These are phyloP conservation scores for Hysterangium stoloniferum DNA, from an alignment of 768 basidiomycete species.

Conservation along the genomic window DNA sequence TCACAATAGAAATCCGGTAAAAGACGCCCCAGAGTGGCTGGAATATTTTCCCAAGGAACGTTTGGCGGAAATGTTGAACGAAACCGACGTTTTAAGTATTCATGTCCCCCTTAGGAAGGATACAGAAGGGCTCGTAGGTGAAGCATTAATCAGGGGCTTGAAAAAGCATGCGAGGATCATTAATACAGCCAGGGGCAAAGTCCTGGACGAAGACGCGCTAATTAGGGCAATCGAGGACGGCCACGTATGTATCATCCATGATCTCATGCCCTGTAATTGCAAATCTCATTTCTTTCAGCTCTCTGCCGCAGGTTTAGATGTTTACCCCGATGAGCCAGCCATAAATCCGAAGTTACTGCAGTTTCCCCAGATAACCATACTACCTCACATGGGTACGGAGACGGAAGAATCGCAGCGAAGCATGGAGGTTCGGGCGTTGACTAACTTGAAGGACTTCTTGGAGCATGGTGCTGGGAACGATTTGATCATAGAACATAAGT, in stretches of 20 bases:
- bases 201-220: slow-evolving; percentile 83
- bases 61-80: slow-evolving; percentile 51
- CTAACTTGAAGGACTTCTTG: slow-evolving; percentile 67
- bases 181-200: slow-evolving; percentile 87
- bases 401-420: slow-evolving; percentile 70
- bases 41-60: slow-evolving; percentile 63
- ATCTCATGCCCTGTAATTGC: background rate
- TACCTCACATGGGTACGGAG: slow-evolving; percentile 92
- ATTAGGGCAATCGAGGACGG: slow-evolving; percentile 80
- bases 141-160: slow-evolving; percentile 67
- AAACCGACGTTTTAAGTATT: slow-evolving; percentile 78
- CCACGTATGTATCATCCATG: slow-evolving; percentile 50
- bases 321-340: slow-evolving; percentile 77
- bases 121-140: slow-evolving; percentile 67
- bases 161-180: slow-evolving; percentile 74
- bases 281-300: slow-evolving; percentile 37
- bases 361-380: slow-evolving; percentile 76
- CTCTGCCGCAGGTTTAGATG: slow-evolving; percentile 75
- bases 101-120: slow-evolving; percentile 74
- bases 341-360: slow-evolving; percentile 72
- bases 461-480: slow-evolving; percentile 56
- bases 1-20: slow-evolving; percentile 52
- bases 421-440: slow-evolving; percentile 83
- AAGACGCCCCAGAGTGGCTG: slow-evolving; percentile 61
- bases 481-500: slow-evolving; percentile 46